Evolutionary conservation across 2,329 filamentous ascomycete species (phyloP), one percentile per base, ranked within the genome.

Genomic region (Spiromastix sp.): DNA sequence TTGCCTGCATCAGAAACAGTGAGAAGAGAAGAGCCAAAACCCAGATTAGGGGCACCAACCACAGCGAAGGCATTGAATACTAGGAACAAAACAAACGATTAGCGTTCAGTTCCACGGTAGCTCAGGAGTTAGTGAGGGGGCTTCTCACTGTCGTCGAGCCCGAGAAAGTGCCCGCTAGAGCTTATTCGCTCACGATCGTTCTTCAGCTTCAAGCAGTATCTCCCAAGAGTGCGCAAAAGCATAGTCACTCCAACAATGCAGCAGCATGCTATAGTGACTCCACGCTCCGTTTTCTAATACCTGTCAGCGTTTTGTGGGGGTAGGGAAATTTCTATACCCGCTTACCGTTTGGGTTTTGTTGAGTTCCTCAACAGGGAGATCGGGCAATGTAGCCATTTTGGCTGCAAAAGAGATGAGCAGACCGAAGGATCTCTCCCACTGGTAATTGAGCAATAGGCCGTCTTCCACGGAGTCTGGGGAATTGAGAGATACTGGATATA

Each of bases 191-290:
- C 20, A 1, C 32, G n/a, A 15, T 34, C 32, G 18, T 34, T 34
- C 15, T 34, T 34, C 7, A 34, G 17, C 19, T 34, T 34, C 32
- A 34, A 34, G 18, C 32, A 25, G 21, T 34, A 34, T n/a, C 32
- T 20, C 9, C 32, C 32, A 34, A 34, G 15, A 8, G 32, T 34
- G 19, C 32, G 32, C 7, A 34, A 22, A 26, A 24, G n/a, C 32
- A 34, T 34, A 19, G 32, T 10, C 11, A 34, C 16, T 9, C 5
- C 32, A 11, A 21, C 22, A 22, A 34, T 26, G 19, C 21, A 24
- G 32, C 19, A 24, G 18, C 32, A 34, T 27, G 24, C 6, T 34
- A 17, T 34, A 4, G 21, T 34, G n/a, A 34, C n/a, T 15, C 21
- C 17, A 9, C 32, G 32, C 13, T 34, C 32, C 5, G 15, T 18